Base-by-base conservation (phyloP, 352 stramenopile species). In the Phytophthora sp. region DNA sequence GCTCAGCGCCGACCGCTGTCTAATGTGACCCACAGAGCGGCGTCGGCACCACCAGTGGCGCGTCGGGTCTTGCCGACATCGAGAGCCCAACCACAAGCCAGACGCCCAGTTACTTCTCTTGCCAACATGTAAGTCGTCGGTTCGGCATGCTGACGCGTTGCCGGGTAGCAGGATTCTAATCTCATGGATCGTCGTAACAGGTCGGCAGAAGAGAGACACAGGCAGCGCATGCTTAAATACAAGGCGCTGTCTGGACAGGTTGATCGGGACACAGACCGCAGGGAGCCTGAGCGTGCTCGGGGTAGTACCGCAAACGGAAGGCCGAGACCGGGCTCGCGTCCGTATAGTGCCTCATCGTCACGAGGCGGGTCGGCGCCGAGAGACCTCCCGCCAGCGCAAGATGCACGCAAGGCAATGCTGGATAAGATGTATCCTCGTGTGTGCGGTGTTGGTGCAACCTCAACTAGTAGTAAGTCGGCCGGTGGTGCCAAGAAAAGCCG, bases 351-450 rank as follows among this genome's bases (percentile, higher is more conserved):
- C 34, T 56, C 65, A 10, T 57, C 46, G 13, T 62, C 62, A 21
- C 60, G 46, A 66, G 42, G 52, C 5, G 57, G 54, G 6, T 59
- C 46, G 24, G 54, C 35, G 8, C 28, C 61, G 5, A 56, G 35
- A 11, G 37, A 68, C 9, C 54, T 63, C 5, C 70, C 65, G 6
- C 58, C 49, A 17, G 30, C 54, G 1, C 13, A 69, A 11, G 71
- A 74, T 49, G 62, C 69, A 31, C 76, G 85, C 5, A 94, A 94
- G 51, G 84, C 77, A 6, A 69, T 93, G 54, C 55, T 96, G 43
- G 71, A 94, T 54, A 86, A 84, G 41, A 94, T 94, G 82, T 91
- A 87, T 38, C 85, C 87, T 30, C 87, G 87, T 12, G 79, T 94
- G 3, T 92, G 79, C 23, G 87, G 84, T 0, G 76, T 84, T 2